phyloP scores from a whole-genome alignment of 2,329 filamentous ascomycete genomes.

The Sporothrix protearum region DNA sequence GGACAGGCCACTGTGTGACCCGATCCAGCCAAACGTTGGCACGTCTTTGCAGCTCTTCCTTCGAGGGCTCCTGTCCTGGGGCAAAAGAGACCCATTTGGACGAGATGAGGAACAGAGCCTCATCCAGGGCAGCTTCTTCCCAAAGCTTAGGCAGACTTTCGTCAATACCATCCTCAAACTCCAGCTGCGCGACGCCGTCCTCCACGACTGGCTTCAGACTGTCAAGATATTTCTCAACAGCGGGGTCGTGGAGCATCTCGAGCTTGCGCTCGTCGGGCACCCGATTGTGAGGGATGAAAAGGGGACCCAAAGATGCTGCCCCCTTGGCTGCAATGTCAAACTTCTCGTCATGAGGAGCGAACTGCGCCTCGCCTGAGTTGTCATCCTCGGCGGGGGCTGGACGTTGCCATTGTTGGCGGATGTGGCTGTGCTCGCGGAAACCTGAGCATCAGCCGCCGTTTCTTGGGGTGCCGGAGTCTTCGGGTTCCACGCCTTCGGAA shows the following conservation, averaged over 20 bases:
- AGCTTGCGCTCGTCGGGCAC: background rate
- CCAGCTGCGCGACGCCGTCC: background rate
- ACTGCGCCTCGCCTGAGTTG: background rate
- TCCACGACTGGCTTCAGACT: background rate
- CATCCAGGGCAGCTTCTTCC: background rate
- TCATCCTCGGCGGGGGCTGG: background rate
- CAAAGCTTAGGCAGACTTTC: background rate
- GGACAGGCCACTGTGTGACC: background rate
- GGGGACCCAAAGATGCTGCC: background rate
- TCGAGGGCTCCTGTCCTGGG: background rate
- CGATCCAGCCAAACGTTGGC: background rate
- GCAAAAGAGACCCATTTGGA: background rate
- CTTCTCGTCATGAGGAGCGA: background rate
- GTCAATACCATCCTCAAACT: background rate
- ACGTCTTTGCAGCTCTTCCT: background rate
- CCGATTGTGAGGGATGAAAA: background rate
- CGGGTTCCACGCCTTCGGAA: too few relatives aligned
- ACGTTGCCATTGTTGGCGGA: background rate
- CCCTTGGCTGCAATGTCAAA: background rate
- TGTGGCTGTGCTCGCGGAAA: background rate
- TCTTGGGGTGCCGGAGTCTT: constrained; percentile 4
- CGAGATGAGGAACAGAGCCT: background rate
- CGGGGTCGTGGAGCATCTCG: background rate
- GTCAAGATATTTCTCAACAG: background rate
- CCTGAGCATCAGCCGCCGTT: background rate